phyloP scores from a whole-genome alignment of 345 rosid genomes.

The Corchorus olitorius region DNA sequence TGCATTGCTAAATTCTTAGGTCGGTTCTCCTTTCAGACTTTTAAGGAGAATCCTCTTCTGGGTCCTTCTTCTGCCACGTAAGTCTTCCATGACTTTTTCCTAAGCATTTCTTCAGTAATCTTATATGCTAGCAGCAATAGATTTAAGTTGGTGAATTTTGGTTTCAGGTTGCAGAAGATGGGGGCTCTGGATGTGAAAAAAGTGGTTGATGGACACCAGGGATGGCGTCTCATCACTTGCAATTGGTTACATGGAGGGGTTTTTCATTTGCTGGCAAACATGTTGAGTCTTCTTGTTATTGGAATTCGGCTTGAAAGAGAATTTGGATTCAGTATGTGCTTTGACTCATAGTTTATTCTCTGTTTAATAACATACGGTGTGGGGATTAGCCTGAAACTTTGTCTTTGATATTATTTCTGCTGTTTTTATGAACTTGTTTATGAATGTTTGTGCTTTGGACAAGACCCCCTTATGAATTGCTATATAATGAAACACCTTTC shows the following conservation, averaged over 20 bases:
- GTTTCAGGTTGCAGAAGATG: slow-evolving; percentile 64
- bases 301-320: slow-evolving; percentile 91
- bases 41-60: slow-evolving; percentile 89
- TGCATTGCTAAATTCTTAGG: slow-evolving; percentile 80
- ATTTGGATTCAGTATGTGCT: slow-evolving; percentile 79
- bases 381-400: too few species aligned
- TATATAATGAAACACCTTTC: not conserved
- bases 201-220: slow-evolving; percentile 67
- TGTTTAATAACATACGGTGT: not conserved
- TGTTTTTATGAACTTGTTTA: not conserved
- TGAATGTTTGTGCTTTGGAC: not conserved
- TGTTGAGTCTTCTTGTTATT: slow-evolving; percentile 81
- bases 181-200: slow-evolving; percentile 67
- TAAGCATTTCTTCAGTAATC: not conserved
- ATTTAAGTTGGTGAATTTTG: slow-evolving; percentile 13
- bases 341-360: not conserved
- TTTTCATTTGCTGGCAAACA: slow-evolving; percentile 81
- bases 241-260: slow-evolving; percentile 93
- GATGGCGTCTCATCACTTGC: slow-evolving; percentile 86
- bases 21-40: slow-evolving; percentile 84
- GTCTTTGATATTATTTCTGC: too few species aligned
- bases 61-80: slow-evolving; percentile 89
- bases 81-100: slow-evolving; percentile 20
- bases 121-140: slow-evolving; percentile 15
- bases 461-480: not conserved